Percentiles rank a stretch among this genome's conserved stretches.
Conservation (phyloP, 345 rosid species). For the Bretschneidera sinensis region DNA sequence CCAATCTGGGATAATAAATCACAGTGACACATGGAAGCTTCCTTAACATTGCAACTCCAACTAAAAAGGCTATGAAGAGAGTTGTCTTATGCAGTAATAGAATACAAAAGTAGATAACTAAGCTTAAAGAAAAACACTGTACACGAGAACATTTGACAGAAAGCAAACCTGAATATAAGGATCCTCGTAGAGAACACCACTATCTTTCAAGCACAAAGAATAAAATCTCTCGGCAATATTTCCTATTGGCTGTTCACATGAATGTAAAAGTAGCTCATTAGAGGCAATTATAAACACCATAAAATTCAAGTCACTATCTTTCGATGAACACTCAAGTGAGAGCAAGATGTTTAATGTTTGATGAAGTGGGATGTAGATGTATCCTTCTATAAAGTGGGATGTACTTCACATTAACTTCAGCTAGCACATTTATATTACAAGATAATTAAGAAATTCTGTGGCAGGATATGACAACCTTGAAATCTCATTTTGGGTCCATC, state of each 20-base stretch:
- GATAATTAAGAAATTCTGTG: background rate
- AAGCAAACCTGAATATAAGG: slow-evolving; percentile 89
- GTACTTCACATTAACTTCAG: background rate
- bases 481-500: background rate
- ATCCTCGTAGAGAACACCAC: slow-evolving; percentile 96
- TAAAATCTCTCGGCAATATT: slow-evolving; percentile 79
- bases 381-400: background rate
- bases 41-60: slow-evolving; percentile 7
- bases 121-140: slow-evolving; percentile 5
- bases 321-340: background rate
- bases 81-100: background rate
- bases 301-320: background rate
- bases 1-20: slow-evolving; percentile 61
- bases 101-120: background rate
- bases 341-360: background rate
- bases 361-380: no score
- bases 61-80: slow-evolving; percentile 4
- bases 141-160: slow-evolving; percentile 1
- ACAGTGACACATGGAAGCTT: slow-evolving; percentile 3
- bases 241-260: slow-evolving; percentile 70
- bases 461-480: background rate
- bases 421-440: background rate
- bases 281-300: background rate
- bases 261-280: slow-evolving; percentile 7
- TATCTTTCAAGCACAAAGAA: slow-evolving; percentile 91